A percentile compares a stretch with the other conserved stretches of the same genome.
phyloP scores from a whole-genome alignment of 768 basidiomycete species.

The Rhizopogon rudus region DNA sequence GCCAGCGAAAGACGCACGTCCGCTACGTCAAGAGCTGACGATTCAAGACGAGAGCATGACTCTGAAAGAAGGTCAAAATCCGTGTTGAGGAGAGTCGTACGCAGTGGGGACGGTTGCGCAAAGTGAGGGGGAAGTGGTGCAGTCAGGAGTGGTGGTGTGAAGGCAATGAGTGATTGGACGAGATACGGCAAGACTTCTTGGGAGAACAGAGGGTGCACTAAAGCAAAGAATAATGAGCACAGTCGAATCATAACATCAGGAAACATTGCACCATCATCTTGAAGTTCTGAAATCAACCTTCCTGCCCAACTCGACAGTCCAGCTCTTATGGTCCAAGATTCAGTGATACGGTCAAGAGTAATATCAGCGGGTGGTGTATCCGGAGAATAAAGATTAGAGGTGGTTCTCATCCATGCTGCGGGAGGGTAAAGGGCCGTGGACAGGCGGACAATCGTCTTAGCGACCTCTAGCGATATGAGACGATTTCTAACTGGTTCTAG shows the following conservation, averaged over 20 bases:
- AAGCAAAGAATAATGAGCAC: background rate
- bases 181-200: conserved; percentile 62
- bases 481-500: conserved; percentile 68
- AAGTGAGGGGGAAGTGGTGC: conserved; percentile 34
- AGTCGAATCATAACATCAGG: background rate
- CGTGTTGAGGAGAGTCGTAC: conserved; percentile 45
- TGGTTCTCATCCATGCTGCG: conserved; percentile 51
- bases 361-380: conserved; percentile 12
- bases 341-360: conserved; percentile 29
- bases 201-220: conserved; percentile 56
- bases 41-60: conserved; percentile 70
- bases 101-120: conserved; percentile 33
- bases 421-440: conserved; percentile 70
- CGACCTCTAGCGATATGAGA: conserved; percentile 65
- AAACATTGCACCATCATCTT: conserved; percentile 51
- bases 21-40: conserved; percentile 72
- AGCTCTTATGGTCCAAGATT: conserved; percentile 63
- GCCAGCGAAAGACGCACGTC: conserved; percentile 71
- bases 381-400: conserved; percentile 17
- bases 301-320: conserved; percentile 73
- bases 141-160: conserved; percentile 48
- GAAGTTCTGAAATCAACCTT: conserved; percentile 68
- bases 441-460: conserved; percentile 62
- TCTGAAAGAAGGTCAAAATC: conserved; percentile 76
- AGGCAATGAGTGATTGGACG: conserved; percentile 51